These are phyloP conservation scores for Thraustochytrium striatum DNA, from an alignment of 352 stramenopile species.

Conservation along the genomic window DNA sequence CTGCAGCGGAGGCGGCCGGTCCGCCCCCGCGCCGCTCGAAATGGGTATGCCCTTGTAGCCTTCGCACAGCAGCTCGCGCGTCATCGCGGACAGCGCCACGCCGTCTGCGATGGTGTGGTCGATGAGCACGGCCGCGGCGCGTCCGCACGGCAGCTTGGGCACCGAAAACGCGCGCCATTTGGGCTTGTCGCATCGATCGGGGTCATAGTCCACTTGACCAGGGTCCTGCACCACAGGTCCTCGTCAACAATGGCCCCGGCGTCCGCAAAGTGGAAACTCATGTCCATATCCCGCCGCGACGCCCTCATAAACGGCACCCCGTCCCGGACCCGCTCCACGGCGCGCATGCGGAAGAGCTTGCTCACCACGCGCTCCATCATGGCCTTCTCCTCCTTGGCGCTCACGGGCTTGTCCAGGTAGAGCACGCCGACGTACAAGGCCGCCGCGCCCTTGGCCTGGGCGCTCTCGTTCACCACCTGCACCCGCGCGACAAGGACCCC, in stretches of 20 bases:
- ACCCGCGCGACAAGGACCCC: no score
- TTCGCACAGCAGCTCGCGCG: neutral
- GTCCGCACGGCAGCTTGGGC: neutral
- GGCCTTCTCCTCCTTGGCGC: neutral
- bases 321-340: neutral
- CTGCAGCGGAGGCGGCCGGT: neutral
- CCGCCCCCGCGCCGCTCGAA: neutral
- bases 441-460: no score
- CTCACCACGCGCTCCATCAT: neutral
- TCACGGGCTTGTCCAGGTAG: neutral
- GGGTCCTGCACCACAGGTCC: neutral
- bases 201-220: neutral
- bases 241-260: neutral
- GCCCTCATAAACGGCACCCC: neutral
- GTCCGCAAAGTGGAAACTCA: neutral
- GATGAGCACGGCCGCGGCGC: neutral
- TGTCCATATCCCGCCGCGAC: neutral
- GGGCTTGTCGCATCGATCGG: slow-evolving; percentile 1
- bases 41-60: neutral
- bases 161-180: neutral
- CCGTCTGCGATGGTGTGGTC: neutral
- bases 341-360: neutral
- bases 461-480: no score
- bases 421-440: no score
- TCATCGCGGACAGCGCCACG: neutral